Evolutionary conservation across 208 protist genomes (phyloP).

Genomic region (Kentomonas sorsogonicus): DNA sequence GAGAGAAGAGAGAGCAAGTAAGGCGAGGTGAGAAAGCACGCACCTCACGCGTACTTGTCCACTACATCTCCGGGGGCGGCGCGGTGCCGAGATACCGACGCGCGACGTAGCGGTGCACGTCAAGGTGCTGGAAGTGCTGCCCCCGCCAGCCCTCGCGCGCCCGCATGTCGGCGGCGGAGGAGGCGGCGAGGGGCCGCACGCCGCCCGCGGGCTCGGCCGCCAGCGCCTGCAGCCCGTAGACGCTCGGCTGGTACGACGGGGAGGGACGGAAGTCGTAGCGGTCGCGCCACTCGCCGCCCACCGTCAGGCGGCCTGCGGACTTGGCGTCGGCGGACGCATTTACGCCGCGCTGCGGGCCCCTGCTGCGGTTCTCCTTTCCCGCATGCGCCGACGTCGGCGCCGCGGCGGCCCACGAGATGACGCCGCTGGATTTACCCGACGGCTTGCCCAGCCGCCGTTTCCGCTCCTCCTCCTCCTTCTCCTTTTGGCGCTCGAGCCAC

Average conservation of each 20-base stretch:
- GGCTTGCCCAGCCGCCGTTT: too few species aligned
- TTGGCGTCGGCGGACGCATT: too few species aligned
- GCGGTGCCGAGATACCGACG: constrained; percentile 58
- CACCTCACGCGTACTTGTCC: neutral
- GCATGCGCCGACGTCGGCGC: too few species aligned
- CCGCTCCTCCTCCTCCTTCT: too few species aligned
- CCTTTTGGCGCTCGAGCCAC: too few species aligned
- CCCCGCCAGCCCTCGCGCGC: constrained; percentile 42
- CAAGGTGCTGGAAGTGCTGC: constrained; percentile 61
- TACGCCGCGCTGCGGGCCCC: too few species aligned
- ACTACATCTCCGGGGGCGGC: constrained; percentile 42
- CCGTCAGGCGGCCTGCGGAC: too few species aligned
- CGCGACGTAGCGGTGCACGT: constrained; percentile 77
- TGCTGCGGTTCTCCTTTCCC: too few species aligned
- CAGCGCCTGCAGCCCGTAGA: neutral
- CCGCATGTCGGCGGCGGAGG: constrained; percentile 4
- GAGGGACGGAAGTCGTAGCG: neutral
- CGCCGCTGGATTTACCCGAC: too few species aligned
- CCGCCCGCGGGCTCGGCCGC: too few species aligned
- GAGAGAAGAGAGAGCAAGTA: constrained; percentile 5
- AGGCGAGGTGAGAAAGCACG: constrained; percentile 10
- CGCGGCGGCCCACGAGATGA: too few species aligned
- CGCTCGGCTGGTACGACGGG: neutral
- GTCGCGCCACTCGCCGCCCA: neutral
- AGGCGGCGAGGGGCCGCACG: neutral